Evolutionary conservation across 495 filamentous ascomycete species (phyloP), one percentile per base, ranked within the genome.

Genomic region (Aspergillus nanangensis): DNA sequence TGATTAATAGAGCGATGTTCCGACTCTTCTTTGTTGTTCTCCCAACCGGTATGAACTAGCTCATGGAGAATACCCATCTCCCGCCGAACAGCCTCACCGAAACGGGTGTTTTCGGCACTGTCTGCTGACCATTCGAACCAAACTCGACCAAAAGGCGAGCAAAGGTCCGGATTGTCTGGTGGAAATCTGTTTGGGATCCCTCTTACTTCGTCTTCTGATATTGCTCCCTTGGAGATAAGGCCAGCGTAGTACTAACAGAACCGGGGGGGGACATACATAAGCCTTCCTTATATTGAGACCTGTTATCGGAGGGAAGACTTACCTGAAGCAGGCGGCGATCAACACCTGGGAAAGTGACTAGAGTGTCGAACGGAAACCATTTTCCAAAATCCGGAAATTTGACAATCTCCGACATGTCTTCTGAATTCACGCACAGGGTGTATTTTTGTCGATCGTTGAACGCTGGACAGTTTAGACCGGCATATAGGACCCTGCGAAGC

Each of bases 361-460:
- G 47, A 1, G 59, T 52, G 25, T 72, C 63, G 32, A 70, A 72
- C 0, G 68, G 68, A 52, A 66, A 70, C 48, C 52, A 60, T 42
- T 58, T 56, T 19, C 53, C 41, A 0, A 65, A 46, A 18, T 55
- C 46, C 1, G 56, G 42, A 13, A 54, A 45, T 9, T 55, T 57
- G 27, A 31, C 3, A 13, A 61, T 54, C 19, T 55, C 54, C 2
- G 20, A 34, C 3, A 42, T n/a, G 0, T 65, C 53, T 4, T 55
- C 35, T 0, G 58, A 57, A 15, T 51, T 42, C 18, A 56, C 22
- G 9, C 60, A 61, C 4, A 70, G 42, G 5, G 48, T 51, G 17
- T 50, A 69, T 42, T 70, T 71, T 66, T 83, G 80, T 4, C 70
- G 54, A 2, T 83, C 78, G 13, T 76, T 79, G 61, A 89, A 88